A percentile compares a stretch with the other conserved stretches of the same genome.
Evolutionary conservation across 345 rosid genomes (phyloP).

Genomic region (Salix caprea): DNA sequence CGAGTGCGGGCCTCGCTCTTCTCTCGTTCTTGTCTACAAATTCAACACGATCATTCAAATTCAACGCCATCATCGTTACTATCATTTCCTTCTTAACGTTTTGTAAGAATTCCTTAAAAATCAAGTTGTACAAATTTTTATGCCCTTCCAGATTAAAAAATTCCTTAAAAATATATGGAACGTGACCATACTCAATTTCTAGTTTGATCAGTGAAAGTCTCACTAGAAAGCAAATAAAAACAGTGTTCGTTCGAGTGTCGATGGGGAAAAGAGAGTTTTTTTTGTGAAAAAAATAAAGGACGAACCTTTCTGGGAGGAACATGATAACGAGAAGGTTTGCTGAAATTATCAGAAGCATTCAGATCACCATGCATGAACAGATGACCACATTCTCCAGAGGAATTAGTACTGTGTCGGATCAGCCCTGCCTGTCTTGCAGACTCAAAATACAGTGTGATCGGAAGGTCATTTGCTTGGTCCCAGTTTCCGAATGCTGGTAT

Average conservation of each 20-base stretch:
- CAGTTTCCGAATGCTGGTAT: constrained; percentile 90
- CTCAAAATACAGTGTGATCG: constrained; percentile 94
- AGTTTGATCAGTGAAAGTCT: too few relatives aligned
- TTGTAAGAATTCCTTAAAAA: too few relatives aligned
- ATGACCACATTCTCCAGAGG: constrained; percentile 60
- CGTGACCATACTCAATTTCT: too few relatives aligned
- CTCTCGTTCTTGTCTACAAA: constrained; percentile 36
- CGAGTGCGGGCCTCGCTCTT: constrained; percentile 34
- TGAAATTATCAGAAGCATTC: constrained; percentile 24
- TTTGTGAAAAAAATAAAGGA: not conserved
- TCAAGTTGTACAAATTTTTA: too few relatives aligned
- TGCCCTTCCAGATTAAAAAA: too few relatives aligned
- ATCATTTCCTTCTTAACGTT: not conserved
- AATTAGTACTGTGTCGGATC: constrained; percentile 45
- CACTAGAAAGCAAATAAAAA: too few relatives aligned
- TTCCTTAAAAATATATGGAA: too few relatives aligned
- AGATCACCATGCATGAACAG: constrained; percentile 23
- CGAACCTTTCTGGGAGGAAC: constrained; percentile 40
- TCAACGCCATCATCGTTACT: not conserved
- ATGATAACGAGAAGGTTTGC: constrained; percentile 21
- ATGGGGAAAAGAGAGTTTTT: too few relatives aligned
- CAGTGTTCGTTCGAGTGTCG: too few relatives aligned
- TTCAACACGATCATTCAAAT: not conserved
- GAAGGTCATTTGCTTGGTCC: constrained; percentile 77
- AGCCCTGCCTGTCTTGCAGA: constrained; percentile 87